Conservation (phyloP, 805 yeast genomes). For the Ogataea neopini region DNA sequence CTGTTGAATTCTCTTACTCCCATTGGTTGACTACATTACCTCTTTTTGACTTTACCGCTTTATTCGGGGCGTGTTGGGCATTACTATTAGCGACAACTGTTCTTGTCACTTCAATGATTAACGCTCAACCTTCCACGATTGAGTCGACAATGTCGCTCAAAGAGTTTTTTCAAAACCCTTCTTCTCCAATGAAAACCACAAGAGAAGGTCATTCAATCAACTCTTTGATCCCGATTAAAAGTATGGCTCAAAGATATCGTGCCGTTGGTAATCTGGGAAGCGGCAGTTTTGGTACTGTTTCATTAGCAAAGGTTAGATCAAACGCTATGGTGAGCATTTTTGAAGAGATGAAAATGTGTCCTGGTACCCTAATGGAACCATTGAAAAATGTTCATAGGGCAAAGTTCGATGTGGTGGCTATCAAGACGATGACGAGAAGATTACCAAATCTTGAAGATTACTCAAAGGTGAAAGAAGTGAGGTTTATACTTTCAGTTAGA, state of each 20-base stretch:
- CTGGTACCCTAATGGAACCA: constrained; percentile 56
- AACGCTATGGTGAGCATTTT: constrained; percentile 14
- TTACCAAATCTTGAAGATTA: constrained; percentile 55
- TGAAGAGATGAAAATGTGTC: constrained; percentile 26
- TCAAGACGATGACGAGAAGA: constrained; percentile 71
- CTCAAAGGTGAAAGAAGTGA: constrained; percentile 62
- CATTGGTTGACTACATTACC: too few relatives aligned
- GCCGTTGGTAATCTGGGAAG: constrained; percentile 58
- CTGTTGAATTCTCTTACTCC: too few relatives aligned
- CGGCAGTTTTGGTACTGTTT: constrained; percentile 77
- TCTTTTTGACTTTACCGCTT: background rate
- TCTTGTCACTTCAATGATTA: constrained; percentile 12
- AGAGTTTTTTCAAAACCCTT: constrained; percentile 15
- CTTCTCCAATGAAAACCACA: constrained; percentile 10
- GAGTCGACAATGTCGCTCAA: constrained; percentile 17
- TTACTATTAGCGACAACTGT: background rate
- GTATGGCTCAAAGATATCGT: constrained; percentile 46
- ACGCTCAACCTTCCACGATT: constrained; percentile 18
- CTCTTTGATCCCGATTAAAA: constrained; percentile 40
- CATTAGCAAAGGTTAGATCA: constrained; percentile 54
- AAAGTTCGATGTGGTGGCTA: constrained; percentile 56
- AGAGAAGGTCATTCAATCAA: constrained; percentile 5
- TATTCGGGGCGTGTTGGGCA: background rate
- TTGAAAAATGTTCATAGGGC: constrained; percentile 23
- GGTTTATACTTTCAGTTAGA: constrained; percentile 65